A percentile compares a stretch with the other conserved stretches of the same genome.
phyloP scores from a whole-genome alignment of 2,329 filamentous ascomycete genomes.

The Gremmenia infestans region DNA sequence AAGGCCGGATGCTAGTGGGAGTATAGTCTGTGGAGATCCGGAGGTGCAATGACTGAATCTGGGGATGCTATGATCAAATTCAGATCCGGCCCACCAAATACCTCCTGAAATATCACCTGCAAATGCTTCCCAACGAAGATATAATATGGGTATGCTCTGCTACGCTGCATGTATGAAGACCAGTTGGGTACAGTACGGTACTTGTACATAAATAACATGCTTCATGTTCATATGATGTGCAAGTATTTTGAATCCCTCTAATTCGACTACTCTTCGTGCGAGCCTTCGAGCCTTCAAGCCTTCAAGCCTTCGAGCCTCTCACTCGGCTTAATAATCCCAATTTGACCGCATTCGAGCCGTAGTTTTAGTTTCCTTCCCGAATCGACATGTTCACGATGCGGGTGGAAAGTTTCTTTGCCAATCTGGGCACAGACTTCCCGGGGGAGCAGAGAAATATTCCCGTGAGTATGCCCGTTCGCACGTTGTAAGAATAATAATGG shows the following conservation, averaged over 20 bases:
- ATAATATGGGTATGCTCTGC: not conserved
- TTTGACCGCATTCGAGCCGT: not conserved
- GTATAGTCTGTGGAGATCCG: not conserved
- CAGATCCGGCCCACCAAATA: not conserved
- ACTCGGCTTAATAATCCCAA: no score
- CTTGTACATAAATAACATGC: not conserved
- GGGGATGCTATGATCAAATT: not conserved
- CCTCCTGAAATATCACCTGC: not conserved
- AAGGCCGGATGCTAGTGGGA: not conserved
- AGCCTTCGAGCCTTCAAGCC: not conserved
- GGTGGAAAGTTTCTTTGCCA: not conserved
- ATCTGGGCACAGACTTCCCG: not conserved
- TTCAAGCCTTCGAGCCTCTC: no score
- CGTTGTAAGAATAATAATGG: not conserved
- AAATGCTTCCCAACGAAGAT: not conserved
- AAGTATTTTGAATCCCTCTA: no score
- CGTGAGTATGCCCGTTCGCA: not conserved
- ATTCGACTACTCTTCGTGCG: no score
- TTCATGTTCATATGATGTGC: not conserved
- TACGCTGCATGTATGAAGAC: not conserved
- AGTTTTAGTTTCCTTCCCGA: not conserved
- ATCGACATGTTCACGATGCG: not conserved
- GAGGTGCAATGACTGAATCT: slow-evolving; percentile 1
- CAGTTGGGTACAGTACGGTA: not conserved
- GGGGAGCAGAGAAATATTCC: not conserved